phyloP scores from a whole-genome alignment of 108 stramenopile genomes.

The Conticribra weissflogii region DNA sequence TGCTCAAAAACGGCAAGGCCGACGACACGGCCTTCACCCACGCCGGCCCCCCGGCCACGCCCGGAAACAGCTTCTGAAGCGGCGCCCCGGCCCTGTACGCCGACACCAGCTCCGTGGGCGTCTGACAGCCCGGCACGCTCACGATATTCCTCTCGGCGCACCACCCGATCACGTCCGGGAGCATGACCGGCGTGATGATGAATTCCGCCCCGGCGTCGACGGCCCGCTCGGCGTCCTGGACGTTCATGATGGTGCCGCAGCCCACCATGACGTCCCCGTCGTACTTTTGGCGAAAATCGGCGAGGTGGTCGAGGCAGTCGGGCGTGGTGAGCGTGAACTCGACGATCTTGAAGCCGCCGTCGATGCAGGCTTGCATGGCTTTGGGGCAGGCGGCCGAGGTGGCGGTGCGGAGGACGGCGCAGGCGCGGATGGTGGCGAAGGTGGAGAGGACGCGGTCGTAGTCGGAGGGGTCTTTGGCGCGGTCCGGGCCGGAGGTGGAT shows the following conservation, averaged over 20 bases:
- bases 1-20: conserved; percentile 76
- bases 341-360: conserved; percentile 86
- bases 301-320: conserved; percentile 73
- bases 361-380: conserved; percentile 90
- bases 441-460: conserved; percentile 73
- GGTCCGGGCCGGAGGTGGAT: conserved; percentile 50
- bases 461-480: conserved; percentile 60
- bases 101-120: conserved; percentile 78
- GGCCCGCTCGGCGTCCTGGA: conserved; percentile 69
- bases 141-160: conserved; percentile 80
- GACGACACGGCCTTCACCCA: conserved; percentile 89
- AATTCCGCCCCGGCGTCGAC: conserved; percentile 84
- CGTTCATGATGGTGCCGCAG: conserved; percentile 82
- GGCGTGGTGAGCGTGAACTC: conserved; percentile 91
- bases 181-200: conserved; percentile 87
- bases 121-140: conserved; percentile 85
- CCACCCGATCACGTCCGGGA: conserved; percentile 85
- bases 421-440: conserved; percentile 78
- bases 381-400: conserved; percentile 84
- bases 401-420: conserved; percentile 86
- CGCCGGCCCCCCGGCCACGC: conserved; percentile 78
- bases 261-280: conserved; percentile 89
- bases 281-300: conserved; percentile 78
- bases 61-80: conserved; percentile 87
- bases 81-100: conserved; percentile 84